Evolutionary conservation across 305 asterid species (phyloP), one percentile per base, ranked within the genome.

Genomic region (Solanum hybrid): DNA sequence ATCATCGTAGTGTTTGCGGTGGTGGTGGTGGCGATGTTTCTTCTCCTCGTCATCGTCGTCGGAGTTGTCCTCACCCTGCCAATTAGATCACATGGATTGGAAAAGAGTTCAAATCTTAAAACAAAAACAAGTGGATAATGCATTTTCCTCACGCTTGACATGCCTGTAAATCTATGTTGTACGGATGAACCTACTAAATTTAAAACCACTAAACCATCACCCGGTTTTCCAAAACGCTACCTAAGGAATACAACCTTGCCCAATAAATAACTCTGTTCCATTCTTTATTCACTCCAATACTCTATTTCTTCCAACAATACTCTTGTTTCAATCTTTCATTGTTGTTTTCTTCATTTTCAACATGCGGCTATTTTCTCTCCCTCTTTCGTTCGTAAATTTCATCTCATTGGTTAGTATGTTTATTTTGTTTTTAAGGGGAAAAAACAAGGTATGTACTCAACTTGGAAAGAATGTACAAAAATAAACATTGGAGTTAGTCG

Each of bases 1-100:
- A 71, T 90, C 92, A 73, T 93, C 93, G n/a, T 94, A 95, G 88
- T 93, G 93, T 88, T 90, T 90, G 93, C 94, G 95, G 87, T 91
- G 94, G 91, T 36, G 95, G 87, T 91, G 94, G 91, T 36, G 9
- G 89, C 86, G 87, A 7, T 90, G 91, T 64, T 89, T 87, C 29
- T 93, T 73, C 36, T 90, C 87, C 61, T 90, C 37, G 3, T 79
- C 94, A 22, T 93, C 94, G 5, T 93, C 94, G 4, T 91, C 93
- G 6, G 93, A 91, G 77, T 93, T 79, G 40, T 92, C 88, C 39
- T 90, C 92, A 82, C 94, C 94, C 95, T 93, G 92, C 82, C 86
- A 87, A 28, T 12, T 8, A 83, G 29, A 29, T 46, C 37, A 84
- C 74, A 29, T 28, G 40, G 74, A 84, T 8, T 18, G 7, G 16